Evolutionary conservation across 2,329 filamentous ascomycete genomes (phyloP).

Genomic region (Botrytis aclada): DNA sequence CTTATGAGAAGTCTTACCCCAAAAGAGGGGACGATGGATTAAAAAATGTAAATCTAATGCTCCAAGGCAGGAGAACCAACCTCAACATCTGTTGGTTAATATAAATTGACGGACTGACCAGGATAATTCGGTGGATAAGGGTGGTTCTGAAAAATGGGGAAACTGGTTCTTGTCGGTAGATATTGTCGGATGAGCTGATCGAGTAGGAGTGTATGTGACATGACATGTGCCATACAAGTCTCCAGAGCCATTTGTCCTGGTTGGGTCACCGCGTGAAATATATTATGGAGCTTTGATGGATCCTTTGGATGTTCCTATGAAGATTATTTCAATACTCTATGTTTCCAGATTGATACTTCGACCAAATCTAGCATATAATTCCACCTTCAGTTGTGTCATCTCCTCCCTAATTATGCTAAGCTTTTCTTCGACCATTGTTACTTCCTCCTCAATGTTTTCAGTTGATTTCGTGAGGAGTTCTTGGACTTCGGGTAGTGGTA

Average conservation of each 20-base stretch:
- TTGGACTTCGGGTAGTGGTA: conserved; percentile 81
- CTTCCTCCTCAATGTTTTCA: conserved; percentile 72
- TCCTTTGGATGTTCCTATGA: conserved; percentile 19
- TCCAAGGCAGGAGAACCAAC: background rate
- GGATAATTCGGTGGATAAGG: background rate
- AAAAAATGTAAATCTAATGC: background rate
- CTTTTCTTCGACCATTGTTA: conserved; percentile 72
- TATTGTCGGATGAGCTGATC: background rate
- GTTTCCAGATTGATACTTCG: conserved; percentile 96
- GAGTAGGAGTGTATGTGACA: background rate
- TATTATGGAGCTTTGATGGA: conserved; percentile 11
- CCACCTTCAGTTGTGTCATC: conserved; percentile 86
- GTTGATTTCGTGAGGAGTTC: conserved; percentile 73
- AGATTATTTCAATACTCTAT: conserved; percentile 45
- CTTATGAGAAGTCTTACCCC: background rate
- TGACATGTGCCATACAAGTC: background rate
- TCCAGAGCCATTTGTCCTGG: background rate
- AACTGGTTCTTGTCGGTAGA: background rate
- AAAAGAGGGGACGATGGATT: background rate
- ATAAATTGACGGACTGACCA: background rate
- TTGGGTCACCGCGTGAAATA: background rate
- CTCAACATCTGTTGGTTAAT: background rate
- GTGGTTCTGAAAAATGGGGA: background rate
- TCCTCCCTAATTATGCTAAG: conserved; percentile 74
- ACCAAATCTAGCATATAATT: conserved; percentile 91